These are phyloP conservation scores for Leishmania tarentolae DNA, from an alignment of 208 protist species.

Conservation along the genomic window DNA sequence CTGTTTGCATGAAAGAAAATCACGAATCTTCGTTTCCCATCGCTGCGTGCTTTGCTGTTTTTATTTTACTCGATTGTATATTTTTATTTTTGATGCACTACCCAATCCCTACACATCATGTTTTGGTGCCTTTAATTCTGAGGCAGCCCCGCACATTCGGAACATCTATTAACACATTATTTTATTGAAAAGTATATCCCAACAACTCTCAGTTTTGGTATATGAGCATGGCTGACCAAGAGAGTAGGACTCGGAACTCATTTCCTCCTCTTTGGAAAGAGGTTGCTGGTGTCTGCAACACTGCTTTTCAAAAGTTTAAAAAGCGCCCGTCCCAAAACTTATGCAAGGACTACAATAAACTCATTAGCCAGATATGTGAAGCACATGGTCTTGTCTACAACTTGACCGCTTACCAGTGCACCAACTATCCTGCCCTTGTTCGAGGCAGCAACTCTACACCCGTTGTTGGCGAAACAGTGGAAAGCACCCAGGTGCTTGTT, in stretches of 20 bases:
- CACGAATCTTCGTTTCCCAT: neutral
- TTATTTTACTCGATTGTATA: neutral
- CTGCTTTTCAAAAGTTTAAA: slow-evolving; percentile 38
- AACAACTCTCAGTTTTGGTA: neutral
- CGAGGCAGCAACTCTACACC: slow-evolving; percentile 43
- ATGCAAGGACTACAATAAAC: slow-evolving; percentile 43
- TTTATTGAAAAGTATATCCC: neutral
- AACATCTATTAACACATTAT: neutral
- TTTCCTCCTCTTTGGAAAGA: slow-evolving; percentile 47
- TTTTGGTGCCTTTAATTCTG: neutral
- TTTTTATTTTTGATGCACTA: neutral
- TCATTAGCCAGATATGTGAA: slow-evolving; percentile 42
- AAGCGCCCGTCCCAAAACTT: slow-evolving; percentile 34
- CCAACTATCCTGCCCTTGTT: slow-evolving; percentile 70
- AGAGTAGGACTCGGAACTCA: slow-evolving; percentile 15
- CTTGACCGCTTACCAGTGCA: slow-evolving; percentile 59
- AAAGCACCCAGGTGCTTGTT: slow-evolving; percentile 80
- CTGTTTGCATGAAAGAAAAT: neutral
- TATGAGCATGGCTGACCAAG: neutral
- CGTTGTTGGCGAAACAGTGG: slow-evolving; percentile 56
- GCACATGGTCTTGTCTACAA: slow-evolving; percentile 57
- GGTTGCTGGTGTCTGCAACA: slow-evolving; percentile 33
- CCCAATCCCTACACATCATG: neutral
- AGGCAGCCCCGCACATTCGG: neutral
- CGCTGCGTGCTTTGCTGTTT: neutral